These are phyloP conservation scores for Xylaria sp. DNA, from an alignment of 2,329 filamentous ascomycete genomes.

Conservation along the genomic window DNA sequence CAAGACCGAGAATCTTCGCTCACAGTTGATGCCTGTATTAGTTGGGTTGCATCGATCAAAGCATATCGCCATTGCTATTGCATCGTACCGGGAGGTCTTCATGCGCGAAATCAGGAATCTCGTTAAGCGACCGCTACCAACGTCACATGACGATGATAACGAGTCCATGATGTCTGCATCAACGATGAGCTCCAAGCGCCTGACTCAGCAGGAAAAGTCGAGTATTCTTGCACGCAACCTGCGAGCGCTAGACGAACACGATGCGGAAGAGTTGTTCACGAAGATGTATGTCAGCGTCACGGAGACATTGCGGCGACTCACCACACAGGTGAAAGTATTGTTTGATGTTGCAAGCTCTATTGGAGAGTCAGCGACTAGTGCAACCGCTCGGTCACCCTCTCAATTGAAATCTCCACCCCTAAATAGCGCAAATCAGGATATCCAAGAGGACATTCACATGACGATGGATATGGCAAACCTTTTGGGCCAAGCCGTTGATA, in stretches of 20 bases:
- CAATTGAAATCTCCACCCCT: conserved; percentile 61
- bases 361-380: conserved; percentile 55
- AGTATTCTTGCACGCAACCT: conserved; percentile 88
- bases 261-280: conserved; percentile 84
- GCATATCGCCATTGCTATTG: conserved; percentile 83
- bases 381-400: conserved; percentile 58
- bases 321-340: conserved; percentile 93
- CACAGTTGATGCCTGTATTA: conserved; percentile 76
- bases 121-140: conserved; percentile 86
- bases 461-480: conserved; percentile 81
- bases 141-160: conserved; percentile 92
- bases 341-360: conserved; percentile 89
- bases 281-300: conserved; percentile 89
- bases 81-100: conserved; percentile 84
- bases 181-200: conserved; percentile 74
- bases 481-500: conserved; percentile 82
- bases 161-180: conserved; percentile 89
- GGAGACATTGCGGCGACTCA: conserved; percentile 85
- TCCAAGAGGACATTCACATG: conserved; percentile 81
- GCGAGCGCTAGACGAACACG: conserved; percentile 81
- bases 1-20: conserved; percentile 75
- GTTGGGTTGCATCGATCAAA: conserved; percentile 83
- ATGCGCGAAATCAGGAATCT: conserved; percentile 87
- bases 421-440: conserved; percentile 60
- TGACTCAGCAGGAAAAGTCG: conserved; percentile 89